Base-by-base conservation (phyloP, 768 basidiomycete genomes). In the Chalciporus chontae region DNA sequence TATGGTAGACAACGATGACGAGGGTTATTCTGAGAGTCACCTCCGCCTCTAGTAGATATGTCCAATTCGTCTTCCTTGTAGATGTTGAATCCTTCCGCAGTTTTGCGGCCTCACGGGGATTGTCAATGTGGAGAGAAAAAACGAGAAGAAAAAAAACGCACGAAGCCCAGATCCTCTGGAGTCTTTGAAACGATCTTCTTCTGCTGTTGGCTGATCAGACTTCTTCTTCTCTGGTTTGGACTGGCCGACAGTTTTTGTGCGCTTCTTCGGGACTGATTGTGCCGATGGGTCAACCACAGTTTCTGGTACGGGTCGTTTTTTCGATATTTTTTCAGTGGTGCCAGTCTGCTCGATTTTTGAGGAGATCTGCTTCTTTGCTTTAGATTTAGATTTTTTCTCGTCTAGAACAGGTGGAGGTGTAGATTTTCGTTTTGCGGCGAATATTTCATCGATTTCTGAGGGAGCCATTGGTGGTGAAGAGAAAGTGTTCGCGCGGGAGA, bases 371-470 rank as follows among this genome's bases (percentile, higher is more conserved):
- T 51, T 47, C 50, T 70, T 68, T 52, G 75, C 44, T 49, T 70
- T 69, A 14, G 32, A 29, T 37, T 40, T 54, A 48, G 13, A n/a
- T 43, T 55, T 77, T 76, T 55, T 77, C 76, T 64, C 76, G 77
- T 54, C 34, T 36, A n/a, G n/a, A 15, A n/a, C 34, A 14, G 74
- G 71, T 50, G 44, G 69, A 68, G 21, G 71, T 58, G 34, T 73
- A 58, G 32, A 65, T 57, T 73, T 75, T 55, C 69, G 69, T 58
- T 77, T 80, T 54, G 74, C 71, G 36, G 87, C 76, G 67, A 92
- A 92, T 61, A 92, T 92, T 60, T 80, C 81, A 76, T 92, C 90
- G 66, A 92, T 92, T 77, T 91, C 90, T 45, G 85, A 85, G 75
- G 78, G 75, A 55, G 71, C 56, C 73, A 76, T 73, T 62, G 41